Base-by-base conservation (phyloP, 306 rosid genomes). In the Styphnolobium japonicum region DNA sequence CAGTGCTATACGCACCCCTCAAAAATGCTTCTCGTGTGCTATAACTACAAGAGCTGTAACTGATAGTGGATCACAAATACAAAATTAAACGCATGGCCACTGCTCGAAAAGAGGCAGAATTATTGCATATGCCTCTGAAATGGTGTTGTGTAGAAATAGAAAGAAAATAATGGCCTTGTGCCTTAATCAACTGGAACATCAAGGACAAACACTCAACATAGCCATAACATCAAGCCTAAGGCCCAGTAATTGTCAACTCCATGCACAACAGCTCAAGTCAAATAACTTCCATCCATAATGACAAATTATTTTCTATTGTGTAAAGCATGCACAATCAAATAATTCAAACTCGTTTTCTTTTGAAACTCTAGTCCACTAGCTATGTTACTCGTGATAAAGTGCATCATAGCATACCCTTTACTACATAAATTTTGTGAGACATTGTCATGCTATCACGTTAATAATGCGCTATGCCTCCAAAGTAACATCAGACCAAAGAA, bases 381-480 rank as follows among this genome's bases (percentile, higher is more conserved):
- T 42, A 56, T 33, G 25, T 56, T 49, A 22, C 25, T n/a, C 3
- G 27, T 58, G 66, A 7, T 27, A 21, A 27, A 12, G 65, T 12
- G 37, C 36, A 57, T 23, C 65, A 57, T 12, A 57, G 65, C 37
- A 57, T 25, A 57, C 36, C 37, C 40, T 25, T 12, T 43, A 55
- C 70, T 40, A 15, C 63, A 53, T 65, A 46, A 27, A 75, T 36
- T 25, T 63, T 7, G 16, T 12, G 3, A 31, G 33, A 12, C 18
- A 71, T 9, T 9, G 37, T 42, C 82, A 73, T 63, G 68, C 52
- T 21, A 73, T 63, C 45, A 52, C 48, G 18, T 36, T 36, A 68
- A 68, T 16, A 36, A n/a, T n/a, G n/a, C n/a, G 53, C 49, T 33
- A 46, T 3, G 62, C 80, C 74, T 79, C 58, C 48, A 80, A 48